Evolutionary conservation across 495 filamentous ascomycete species (phyloP).

Genomic region (Penicillium goetzii): DNA sequence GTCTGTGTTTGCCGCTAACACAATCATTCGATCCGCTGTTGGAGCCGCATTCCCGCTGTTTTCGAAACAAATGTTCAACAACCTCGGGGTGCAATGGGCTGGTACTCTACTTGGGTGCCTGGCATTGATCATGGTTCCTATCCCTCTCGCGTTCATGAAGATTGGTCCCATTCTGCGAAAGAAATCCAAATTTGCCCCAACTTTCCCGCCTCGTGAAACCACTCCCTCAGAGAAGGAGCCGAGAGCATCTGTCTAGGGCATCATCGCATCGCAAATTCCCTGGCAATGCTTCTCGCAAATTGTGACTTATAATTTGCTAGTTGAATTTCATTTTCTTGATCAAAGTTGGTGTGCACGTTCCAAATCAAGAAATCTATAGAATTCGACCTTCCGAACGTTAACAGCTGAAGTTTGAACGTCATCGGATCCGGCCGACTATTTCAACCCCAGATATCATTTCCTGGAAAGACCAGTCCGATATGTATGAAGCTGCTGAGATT

Average conservation of each 20-base stretch:
- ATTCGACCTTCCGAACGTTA: background rate
- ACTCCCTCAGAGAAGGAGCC: conserved; percentile 6
- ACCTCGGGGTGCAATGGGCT: conserved; percentile 77
- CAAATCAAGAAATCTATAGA: background rate
- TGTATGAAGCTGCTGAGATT: background rate
- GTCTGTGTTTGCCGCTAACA: conserved; percentile 89
- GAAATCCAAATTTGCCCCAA: conserved; percentile 43
- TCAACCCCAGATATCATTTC: background rate
- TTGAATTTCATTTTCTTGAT: background rate
- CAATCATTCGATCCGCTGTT: conserved; percentile 77
- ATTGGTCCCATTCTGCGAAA: conserved; percentile 39
- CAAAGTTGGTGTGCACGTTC: background rate
- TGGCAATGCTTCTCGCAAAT: background rate
- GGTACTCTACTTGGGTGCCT: conserved; percentile 77
- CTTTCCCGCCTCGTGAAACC: background rate
- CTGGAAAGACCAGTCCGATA: background rate
- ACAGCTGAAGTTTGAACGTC: background rate
- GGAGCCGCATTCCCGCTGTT: conserved; percentile 86
- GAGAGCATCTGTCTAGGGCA: conserved; percentile 18
- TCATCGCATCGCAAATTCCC: background rate
- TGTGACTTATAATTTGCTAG: background rate
- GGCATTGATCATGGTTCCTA: conserved; percentile 69
- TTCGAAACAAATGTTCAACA: conserved; percentile 75
- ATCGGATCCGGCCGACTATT: background rate
- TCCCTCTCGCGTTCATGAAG: conserved; percentile 57